Evolutionary conservation across 2,329 filamentous ascomycete genomes (phyloP).

Genomic region (Fusarium lateritium): DNA sequence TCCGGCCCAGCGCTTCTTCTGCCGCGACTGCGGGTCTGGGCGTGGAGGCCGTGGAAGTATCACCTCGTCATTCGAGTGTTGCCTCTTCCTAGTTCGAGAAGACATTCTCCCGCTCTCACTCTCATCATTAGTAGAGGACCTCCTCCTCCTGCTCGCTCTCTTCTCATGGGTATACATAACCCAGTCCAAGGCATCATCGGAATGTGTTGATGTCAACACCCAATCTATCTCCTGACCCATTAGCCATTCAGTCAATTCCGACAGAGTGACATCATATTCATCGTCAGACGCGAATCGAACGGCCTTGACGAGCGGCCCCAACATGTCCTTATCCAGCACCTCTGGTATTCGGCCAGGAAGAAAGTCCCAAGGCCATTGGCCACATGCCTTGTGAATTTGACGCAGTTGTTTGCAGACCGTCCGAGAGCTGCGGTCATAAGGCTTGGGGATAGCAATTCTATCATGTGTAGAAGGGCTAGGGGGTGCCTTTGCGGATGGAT

Average conservation of each 20-base stretch:
- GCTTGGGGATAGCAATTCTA: neutral
- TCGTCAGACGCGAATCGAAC: neutral
- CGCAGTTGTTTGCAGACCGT: conserved; percentile 11
- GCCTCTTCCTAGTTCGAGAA: conserved; percentile 1
- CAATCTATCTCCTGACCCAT: neutral
- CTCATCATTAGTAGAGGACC: neutral
- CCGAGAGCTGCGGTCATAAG: neutral
- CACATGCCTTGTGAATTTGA: conserved; percentile 2
- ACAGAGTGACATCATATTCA: neutral
- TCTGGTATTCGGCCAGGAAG: conserved; percentile 8
- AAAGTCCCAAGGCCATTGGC: conserved; percentile 12
- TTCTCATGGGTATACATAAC: conserved; percentile 3
- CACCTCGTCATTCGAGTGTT: conserved; percentile 1
- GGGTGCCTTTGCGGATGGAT: neutral
- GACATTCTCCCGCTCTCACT: neutral
- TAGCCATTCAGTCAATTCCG: conserved; percentile 1
- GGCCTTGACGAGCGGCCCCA: neutral
- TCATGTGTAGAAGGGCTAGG: neutral
- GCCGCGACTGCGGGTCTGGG: neutral
- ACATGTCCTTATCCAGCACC: neutral
- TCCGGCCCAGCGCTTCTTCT: neutral
- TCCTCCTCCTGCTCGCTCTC: conserved; percentile 5
- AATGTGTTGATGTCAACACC: neutral
- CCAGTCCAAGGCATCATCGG: conserved; percentile 1
- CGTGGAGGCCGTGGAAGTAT: neutral